These are phyloP conservation scores for Penicillium simplicissimum DNA, from an alignment of 495 filamentous ascomycete species.

Conservation along the genomic window DNA sequence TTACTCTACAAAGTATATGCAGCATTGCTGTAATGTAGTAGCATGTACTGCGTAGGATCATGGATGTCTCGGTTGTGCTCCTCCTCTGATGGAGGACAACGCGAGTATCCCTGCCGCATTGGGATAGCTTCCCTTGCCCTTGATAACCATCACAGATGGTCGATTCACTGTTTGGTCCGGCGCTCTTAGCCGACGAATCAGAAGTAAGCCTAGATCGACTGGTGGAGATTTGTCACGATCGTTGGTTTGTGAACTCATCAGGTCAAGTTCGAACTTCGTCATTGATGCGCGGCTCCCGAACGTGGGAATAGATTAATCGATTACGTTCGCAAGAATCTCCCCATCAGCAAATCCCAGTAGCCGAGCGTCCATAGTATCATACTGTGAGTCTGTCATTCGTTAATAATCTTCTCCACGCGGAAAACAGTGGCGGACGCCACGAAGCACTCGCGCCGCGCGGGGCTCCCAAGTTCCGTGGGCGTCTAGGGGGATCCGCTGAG, in stretches of 20 bases:
- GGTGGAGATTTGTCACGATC: neutral
- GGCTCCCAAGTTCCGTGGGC: constrained; percentile 1
- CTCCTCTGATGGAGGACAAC: neutral
- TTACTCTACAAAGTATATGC: neutral
- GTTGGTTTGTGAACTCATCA: neutral
- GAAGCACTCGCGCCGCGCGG: neutral
- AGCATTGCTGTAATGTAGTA: neutral
- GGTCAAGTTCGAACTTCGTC: neutral
- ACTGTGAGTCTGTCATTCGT: neutral
- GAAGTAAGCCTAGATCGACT: neutral
- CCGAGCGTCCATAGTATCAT: neutral
- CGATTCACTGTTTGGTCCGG: neutral
- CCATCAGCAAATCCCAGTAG: neutral
- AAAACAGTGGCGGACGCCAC: neutral
- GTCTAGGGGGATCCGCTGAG: neutral
- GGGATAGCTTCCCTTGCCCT: constrained; percentile 1
- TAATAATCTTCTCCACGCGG: neutral
- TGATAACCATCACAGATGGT: neutral
- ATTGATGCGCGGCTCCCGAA: neutral
- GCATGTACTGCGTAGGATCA: neutral
- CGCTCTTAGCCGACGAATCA: neutral
- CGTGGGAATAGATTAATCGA: neutral
- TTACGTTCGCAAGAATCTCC: neutral
- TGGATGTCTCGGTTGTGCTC: constrained; percentile 11
- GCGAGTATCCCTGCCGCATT: constrained; percentile 11